phyloP scores from a whole-genome alignment of 140 eudicot species.

The Senecio squalidus region DNA sequence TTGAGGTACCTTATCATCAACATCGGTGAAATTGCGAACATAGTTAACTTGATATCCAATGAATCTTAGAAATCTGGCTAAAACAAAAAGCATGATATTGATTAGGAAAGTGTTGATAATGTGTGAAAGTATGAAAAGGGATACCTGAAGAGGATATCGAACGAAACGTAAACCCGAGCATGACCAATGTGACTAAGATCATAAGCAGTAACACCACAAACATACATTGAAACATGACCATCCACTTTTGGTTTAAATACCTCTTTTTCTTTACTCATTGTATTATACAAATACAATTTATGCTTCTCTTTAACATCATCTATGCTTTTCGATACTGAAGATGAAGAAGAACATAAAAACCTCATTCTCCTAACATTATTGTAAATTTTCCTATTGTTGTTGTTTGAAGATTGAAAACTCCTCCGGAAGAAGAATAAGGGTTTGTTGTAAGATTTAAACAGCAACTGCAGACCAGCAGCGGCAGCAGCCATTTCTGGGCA shows the following conservation, averaged over 20 bases:
- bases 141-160: conserved; percentile 90
- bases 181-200: conserved; percentile 99
- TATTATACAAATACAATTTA: conserved; percentile 56
- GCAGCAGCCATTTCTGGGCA: too few species aligned
- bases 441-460: too few species aligned
- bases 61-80: conserved; percentile 79
- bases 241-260: conserved; percentile 57
- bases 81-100: too few species aligned
- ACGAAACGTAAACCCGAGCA: conserved; percentile 88
- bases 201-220: conserved; percentile 93
- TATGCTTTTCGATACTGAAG: too few species aligned
- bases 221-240: conserved; percentile 91
- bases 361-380: too few species aligned
- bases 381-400: too few species aligned
- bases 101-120: too few species aligned
- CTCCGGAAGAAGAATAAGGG: too few species aligned
- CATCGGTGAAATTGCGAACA: conserved; percentile 96
- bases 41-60: conserved; percentile 95
- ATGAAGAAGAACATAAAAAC: too few species aligned
- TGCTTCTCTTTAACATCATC: conserved; percentile 19
- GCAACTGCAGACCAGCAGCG: too few species aligned
- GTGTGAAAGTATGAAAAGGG: background rate
- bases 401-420: too few species aligned
- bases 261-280: conserved; percentile 75
- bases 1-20: conserved; percentile 99